These are phyloP conservation scores for Pluteus cervinus DNA, from an alignment of 768 basidiomycete species.

Conservation along the genomic window DNA sequence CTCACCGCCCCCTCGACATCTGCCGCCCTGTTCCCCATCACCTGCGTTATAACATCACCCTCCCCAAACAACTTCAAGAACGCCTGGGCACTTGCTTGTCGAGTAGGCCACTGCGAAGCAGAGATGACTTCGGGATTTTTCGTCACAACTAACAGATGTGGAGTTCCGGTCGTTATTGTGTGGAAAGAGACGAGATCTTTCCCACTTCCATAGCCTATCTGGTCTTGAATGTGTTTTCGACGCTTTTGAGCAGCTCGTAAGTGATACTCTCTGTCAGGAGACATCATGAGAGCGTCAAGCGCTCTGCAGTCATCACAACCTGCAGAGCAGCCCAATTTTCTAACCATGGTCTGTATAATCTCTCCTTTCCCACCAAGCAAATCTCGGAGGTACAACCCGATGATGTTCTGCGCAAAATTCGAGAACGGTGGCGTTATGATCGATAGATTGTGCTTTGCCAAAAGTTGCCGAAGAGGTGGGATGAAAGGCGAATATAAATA, in stretches of 20 bases:
- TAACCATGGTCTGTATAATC: too few species aligned
- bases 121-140: too few species aligned
- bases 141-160: too few species aligned
- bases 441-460: constrained; percentile 11
- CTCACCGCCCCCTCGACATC: constrained; percentile 23
- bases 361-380: constrained; percentile 20
- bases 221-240: not conserved
- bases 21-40: constrained; percentile 25
- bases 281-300: constrained; percentile 21
- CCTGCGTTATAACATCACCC: constrained; percentile 17
- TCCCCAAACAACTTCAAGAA: constrained; percentile 23
- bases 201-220: too few species aligned
- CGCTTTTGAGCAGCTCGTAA: not conserved
- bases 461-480: constrained; percentile 14
- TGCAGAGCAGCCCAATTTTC: constrained; percentile 28
- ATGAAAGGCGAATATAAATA: constrained; percentile 21
- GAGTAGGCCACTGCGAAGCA: too few species aligned
- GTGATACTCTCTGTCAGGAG: too few species aligned
- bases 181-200: too few species aligned
- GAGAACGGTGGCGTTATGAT: constrained; percentile 20
- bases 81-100: constrained; percentile 15
- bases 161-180: too few species aligned
- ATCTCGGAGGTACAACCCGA: constrained; percentile 22
- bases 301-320: constrained; percentile 16
- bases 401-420: constrained; percentile 20